Percentiles rank a stretch among this genome's conserved stretches.
phyloP scores from a whole-genome alignment of 768 basidiomycete species.

The Porpolomopsis calyptriformis region DNA sequence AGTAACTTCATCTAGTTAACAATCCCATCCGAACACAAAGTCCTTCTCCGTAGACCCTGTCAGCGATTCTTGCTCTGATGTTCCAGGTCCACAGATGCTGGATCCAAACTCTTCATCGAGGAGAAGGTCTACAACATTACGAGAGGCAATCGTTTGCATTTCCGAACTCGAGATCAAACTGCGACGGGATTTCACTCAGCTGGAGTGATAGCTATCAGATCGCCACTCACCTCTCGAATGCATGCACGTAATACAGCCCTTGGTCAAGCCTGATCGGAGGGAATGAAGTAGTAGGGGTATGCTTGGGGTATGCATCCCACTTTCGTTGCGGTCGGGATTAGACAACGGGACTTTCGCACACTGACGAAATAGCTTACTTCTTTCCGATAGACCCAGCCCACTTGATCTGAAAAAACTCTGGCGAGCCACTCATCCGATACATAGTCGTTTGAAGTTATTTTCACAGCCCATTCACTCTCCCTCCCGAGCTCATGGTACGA shows the following conservation, averaged over 20 bases:
- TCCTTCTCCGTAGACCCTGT: constrained; percentile 16
- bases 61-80: constrained; percentile 17
- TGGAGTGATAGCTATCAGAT: constrained; percentile 5
- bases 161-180: constrained; percentile 92
- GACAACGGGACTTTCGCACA: no score
- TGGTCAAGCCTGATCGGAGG: constrained; percentile 69
- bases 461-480: constrained; percentile 62
- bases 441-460: constrained; percentile 69
- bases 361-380: constrained; percentile 43
- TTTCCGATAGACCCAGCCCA: constrained; percentile 77
- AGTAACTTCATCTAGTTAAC: no score
- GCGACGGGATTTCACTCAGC: constrained; percentile 6
- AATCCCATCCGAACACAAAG: constrained; percentile 72
- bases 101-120: constrained; percentile 62
- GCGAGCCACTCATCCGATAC: constrained; percentile 64
- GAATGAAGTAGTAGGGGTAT: constrained; percentile 56
- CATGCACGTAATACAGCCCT: constrained; percentile 84
- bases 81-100: constrained; percentile 51
- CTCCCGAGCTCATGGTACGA: constrained; percentile 61
- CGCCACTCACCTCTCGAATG: constrained; percentile 72
- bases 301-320: constrained; percentile 76
- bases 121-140: constrained; percentile 75
- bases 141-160: constrained; percentile 74
- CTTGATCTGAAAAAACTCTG: constrained; percentile 49
- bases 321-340: no score